Evolutionary conservation across 1,284 basidiomycete species (phyloP).

Genomic region (Entoloma clypeatum): DNA sequence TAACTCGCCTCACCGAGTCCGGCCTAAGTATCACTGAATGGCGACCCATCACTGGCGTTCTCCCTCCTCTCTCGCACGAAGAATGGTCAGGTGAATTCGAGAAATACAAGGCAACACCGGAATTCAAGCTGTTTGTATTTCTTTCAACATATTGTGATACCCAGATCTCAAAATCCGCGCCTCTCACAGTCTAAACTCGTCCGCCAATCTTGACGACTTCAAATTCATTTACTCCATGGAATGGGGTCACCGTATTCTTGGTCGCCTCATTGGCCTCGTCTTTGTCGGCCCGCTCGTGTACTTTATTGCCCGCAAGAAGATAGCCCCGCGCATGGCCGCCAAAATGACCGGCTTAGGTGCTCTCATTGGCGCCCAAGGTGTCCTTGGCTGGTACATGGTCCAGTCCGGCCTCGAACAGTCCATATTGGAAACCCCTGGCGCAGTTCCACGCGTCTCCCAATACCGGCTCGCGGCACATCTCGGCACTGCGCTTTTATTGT

Average conservation of each 20-base stretch:
- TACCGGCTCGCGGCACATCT: conserved; percentile 96
- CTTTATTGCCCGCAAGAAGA: conserved; percentile 68
- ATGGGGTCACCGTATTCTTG: conserved; percentile 94
- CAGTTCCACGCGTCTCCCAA: conserved; percentile 92
- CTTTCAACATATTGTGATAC: conserved; percentile 1
- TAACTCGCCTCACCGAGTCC: conserved; percentile 96
- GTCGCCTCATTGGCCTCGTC: conserved; percentile 81
- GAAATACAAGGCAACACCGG: conserved; percentile 94
- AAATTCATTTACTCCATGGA: conserved; percentile 99
- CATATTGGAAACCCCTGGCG: conserved; percentile 76
- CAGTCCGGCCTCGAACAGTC: conserved; percentile 90
- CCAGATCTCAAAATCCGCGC: conserved; percentile 9
- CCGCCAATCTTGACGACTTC: conserved; percentile 87
- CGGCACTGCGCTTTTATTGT: conserved; percentile 86
- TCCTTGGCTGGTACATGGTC: conserved; percentile 99
- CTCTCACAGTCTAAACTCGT: conserved; percentile 73
- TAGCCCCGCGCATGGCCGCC: conserved; percentile 58
- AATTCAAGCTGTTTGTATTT: conserved; percentile 82
- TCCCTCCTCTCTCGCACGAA: conserved; percentile 74
- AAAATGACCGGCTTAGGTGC: conserved; percentile 71
- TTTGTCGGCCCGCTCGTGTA: conserved; percentile 81
- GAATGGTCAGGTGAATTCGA: conserved; percentile 92
- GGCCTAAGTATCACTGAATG: conserved; percentile 98
- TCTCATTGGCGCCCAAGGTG: conserved; percentile 88
- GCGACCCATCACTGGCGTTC: conserved; percentile 88